Percentiles rank a stretch among this genome's conserved stretches.
Conservation (phyloP, 176 grass and related monocot species). For the Carex kokanica region DNA sequence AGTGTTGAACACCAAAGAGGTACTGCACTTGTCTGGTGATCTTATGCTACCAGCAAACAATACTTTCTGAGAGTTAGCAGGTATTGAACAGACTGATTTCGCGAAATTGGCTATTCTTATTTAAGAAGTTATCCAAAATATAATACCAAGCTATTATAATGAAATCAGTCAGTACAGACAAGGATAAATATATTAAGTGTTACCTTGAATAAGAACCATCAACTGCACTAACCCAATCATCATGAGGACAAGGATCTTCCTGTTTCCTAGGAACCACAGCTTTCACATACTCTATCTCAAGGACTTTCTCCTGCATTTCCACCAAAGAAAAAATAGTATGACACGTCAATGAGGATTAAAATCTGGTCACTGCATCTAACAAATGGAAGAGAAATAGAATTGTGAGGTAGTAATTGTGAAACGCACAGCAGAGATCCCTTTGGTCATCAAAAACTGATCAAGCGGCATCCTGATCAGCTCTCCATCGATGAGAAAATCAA, state of each 20-base stretch:
- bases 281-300: conserved; percentile 90
- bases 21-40: not conserved
- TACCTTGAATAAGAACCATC: conserved; percentile 87
- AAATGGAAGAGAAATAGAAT: not conserved
- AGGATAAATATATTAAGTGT: not conserved
- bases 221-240: conserved; percentile 91
- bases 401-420: not conserved
- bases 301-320: conserved; percentile 69
- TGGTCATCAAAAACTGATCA: conserved; percentile 70
- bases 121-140: not conserved
- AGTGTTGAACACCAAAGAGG: not conserved
- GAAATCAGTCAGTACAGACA: not conserved
- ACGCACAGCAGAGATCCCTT: conserved; percentile 81
- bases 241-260: conserved; percentile 65
- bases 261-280: conserved; percentile 73
- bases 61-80: not conserved
- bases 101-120: not conserved
- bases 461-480: conserved; percentile 83
- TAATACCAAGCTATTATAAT: not conserved
- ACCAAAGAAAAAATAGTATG: not conserved
- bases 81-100: not conserved
- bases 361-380: not conserved
- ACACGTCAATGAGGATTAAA: not conserved
- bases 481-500: conserved; percentile 79
- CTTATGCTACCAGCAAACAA: not conserved